Conservation (phyloP, 768 basidiomycete species). For the Naganishia friedmannii region DNA sequence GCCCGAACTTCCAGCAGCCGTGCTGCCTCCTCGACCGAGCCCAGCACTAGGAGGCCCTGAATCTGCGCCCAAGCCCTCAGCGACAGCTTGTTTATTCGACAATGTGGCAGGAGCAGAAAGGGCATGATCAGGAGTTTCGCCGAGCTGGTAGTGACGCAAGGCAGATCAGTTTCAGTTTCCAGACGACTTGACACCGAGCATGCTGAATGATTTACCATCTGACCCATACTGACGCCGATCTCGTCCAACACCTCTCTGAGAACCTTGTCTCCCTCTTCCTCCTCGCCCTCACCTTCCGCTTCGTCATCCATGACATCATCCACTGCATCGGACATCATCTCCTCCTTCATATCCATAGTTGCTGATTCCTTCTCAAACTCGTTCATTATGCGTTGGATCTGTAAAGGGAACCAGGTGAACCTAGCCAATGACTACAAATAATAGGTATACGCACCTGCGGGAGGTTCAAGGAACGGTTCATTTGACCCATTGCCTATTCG, state of each 20-base stretch:
- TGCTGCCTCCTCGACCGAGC: background rate
- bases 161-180: background rate
- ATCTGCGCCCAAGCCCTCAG: conserved; percentile 58
- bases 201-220: conserved; percentile 57
- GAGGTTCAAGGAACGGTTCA: conserved; percentile 94
- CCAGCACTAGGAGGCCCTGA: conserved; percentile 50
- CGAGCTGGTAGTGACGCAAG: conserved; percentile 60
- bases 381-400: conserved; percentile 92
- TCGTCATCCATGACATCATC: conserved; percentile 92
- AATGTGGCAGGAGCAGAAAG: conserved; percentile 63
- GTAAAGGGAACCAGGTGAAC: conserved; percentile 34
- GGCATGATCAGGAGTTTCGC: conserved; percentile 71
- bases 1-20: conserved; percentile 52
- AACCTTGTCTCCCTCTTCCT: conserved; percentile 92
- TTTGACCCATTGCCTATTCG: conserved; percentile 87
- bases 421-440: background rate
- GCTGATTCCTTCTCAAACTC: conserved; percentile 97
- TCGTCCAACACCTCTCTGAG: conserved; percentile 93
- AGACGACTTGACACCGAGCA: background rate
- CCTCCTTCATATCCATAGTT: conserved; percentile 99
- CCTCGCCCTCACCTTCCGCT: conserved; percentile 80
- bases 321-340: conserved; percentile 98
- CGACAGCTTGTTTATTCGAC: conserved; percentile 72
- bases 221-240: conserved; percentile 86
- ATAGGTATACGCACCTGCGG: conserved; percentile 56